Percentiles rank a stretch among this genome's conserved stretches.
phyloP scores from a whole-genome alignment of 2,329 filamentous ascomycete species.

The Hortaea sp. region DNA sequence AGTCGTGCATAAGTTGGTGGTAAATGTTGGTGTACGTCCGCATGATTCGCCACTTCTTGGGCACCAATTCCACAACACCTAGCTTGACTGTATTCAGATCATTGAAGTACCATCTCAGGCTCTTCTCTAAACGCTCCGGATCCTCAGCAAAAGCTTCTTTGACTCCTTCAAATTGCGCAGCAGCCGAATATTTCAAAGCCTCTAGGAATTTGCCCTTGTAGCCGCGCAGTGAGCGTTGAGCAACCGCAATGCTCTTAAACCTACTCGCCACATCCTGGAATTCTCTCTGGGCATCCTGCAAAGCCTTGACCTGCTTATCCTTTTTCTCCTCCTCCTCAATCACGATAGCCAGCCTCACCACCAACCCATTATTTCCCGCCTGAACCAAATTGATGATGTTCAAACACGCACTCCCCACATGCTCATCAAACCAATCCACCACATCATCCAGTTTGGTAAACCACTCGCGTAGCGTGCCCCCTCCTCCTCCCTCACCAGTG shows the following conservation, averaged over 20 bases:
- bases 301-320: conserved; percentile 77
- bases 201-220: conserved; percentile 95
- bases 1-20: conserved; percentile 91
- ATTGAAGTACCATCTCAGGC: conserved; percentile 94
- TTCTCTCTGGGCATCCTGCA: conserved; percentile 90
- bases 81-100: conserved; percentile 90
- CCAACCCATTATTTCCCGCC: conserved; percentile 74
- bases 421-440: conserved; percentile 91
- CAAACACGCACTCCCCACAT: conserved; percentile 78
- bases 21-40: conserved; percentile 85
- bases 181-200: conserved; percentile 63
- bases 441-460: conserved; percentile 79
- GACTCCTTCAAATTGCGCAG: conserved; percentile 62
- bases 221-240: conserved; percentile 80
- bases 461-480: conserved; percentile 74
- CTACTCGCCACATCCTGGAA: conserved; percentile 88
- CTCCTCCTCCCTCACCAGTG: conserved; percentile 6
- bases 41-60: conserved; percentile 93
- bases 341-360: conserved; percentile 83
- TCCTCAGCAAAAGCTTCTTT: conserved; percentile 72
- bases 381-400: conserved; percentile 83
- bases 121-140: conserved; percentile 73
- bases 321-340: conserved; percentile 96
- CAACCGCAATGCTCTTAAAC: conserved; percentile 83
- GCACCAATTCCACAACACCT: conserved; percentile 84